Base-by-base conservation (phyloP, 1,139 yeast species). In the Taphrina deformans region DNA sequence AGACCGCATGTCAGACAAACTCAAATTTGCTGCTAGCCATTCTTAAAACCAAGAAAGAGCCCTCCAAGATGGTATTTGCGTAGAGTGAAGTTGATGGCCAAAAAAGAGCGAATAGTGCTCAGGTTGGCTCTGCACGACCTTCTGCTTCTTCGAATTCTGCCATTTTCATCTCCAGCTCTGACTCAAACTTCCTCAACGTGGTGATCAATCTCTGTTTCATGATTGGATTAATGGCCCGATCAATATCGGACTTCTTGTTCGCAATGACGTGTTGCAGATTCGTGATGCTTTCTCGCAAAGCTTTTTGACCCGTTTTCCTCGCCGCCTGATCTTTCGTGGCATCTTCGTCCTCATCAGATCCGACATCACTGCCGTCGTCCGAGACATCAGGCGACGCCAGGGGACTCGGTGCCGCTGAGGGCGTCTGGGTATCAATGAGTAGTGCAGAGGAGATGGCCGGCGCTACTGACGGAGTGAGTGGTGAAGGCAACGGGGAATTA, bases 181-280 rank as follows among this genome's bases (percentile, higher is more conserved):
- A 86, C 75, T 86, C 87, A 71, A 95, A 81, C 67, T 92, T 87
- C 67, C 82, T 83, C 67, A 90, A 88, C 65, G 89, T 90, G 70
- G 88, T 95, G 72, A 87, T 83, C 74, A 91, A 88, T 77, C 97
- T 87, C 77, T 88, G 89, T 74, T 87, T 86, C 84, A 93, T 82
- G 79, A 93, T 87, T 71, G 92, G 92, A 74, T 91, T 91, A 18
- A 92, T 85, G 1, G 96, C 92, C 66, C 87, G 86, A 18, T 82
- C 84, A 59, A 90, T 83, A 71, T 89, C 93, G 63, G 82, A 82
- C 73, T 84, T 85, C 72, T 92, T 93, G 71, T 86, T 86, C 63
- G 83, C 85, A 65, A 95, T 88, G 0, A 93, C 92, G 50, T 83
- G 78, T 72, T 89, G 92, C 69, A 95, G 80, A 73, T 95, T 99